Evolutionary conservation across 2,329 filamentous ascomycete genomes (phyloP).

Genomic region (Diaporthe australafricana): DNA sequence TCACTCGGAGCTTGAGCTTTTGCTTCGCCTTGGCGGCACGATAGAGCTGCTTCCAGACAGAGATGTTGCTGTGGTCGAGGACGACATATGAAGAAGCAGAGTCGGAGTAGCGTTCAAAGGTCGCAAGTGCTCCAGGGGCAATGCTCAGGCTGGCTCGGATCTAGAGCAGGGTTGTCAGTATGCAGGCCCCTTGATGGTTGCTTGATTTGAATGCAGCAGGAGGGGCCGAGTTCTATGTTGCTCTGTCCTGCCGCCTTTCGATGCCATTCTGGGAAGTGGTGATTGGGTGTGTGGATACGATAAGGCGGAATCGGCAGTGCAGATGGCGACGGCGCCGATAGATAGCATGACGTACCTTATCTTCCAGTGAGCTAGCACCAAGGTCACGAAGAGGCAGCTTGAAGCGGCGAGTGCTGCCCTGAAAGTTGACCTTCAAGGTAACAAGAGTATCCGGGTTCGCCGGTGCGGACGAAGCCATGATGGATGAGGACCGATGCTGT

Average conservation of each 20-base stretch:
- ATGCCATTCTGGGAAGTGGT: neutral
- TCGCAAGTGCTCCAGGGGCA: conserved; percentile 68
- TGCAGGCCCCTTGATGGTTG: neutral
- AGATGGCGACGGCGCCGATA: conserved; percentile 18
- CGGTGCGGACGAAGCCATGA: conserved; percentile 51
- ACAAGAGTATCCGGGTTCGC: conserved; percentile 75
- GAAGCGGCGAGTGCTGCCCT: conserved; percentile 82
- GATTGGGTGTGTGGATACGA: conserved; percentile 13
- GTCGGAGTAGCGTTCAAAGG: conserved; percentile 95
- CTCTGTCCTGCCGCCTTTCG: neutral
- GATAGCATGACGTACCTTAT: conserved; percentile 76
- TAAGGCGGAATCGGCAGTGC: conserved; percentile 26
- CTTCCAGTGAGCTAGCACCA: conserved; percentile 77
- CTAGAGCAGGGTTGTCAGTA: conserved; percentile 54
- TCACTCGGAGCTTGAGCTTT: conserved; percentile 90
- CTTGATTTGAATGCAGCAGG: neutral
- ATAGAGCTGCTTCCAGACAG: conserved; percentile 96
- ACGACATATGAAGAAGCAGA: conserved; percentile 84
- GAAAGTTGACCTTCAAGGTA: conserved; percentile 85
- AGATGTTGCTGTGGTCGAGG: conserved; percentile 80
- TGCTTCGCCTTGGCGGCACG: conserved; percentile 97
- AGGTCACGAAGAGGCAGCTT: conserved; percentile 92
- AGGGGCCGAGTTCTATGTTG: neutral
- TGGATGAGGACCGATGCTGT: conserved; percentile 32
- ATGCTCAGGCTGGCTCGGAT: conserved; percentile 77